These are phyloP conservation scores for Micractinium sp. DNA, from an alignment of 139 green algal species.

Conservation along the genomic window DNA sequence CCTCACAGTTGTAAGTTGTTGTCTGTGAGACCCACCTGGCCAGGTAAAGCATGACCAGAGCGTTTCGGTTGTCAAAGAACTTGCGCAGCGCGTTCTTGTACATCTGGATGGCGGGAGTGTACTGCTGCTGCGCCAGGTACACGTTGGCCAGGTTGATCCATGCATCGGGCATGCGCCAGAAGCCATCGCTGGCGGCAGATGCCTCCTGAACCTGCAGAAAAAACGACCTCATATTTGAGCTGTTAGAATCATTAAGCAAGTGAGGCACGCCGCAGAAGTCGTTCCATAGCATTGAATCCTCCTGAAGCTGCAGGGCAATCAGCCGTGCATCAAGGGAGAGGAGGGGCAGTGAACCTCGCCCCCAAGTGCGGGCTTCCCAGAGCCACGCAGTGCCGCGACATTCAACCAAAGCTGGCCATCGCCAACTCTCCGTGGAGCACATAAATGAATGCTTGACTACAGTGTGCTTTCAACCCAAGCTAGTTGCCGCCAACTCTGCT, in stretches of 20 bases:
- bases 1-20: too few species aligned
- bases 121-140: conserved; percentile 68
- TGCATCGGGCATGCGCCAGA: conserved; percentile 71
- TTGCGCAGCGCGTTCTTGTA: conserved; percentile 72
- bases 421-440: background rate
- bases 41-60: conserved; percentile 54
- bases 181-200: conserved; percentile 51
- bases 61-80: conserved; percentile 59
- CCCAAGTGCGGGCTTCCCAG: too few species aligned
- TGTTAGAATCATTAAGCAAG: too few species aligned
- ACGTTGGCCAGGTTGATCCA: conserved; percentile 79
- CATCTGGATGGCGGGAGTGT: conserved; percentile 65
- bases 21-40: conserved; percentile 3
- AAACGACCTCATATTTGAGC: too few species aligned
- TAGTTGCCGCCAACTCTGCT: background rate
- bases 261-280: too few species aligned
- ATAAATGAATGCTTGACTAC: too few species aligned
- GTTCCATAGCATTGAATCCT: too few species aligned
- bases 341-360: too few species aligned
- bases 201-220: conserved; percentile 73
- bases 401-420: background rate
- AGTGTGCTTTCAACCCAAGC: background rate
- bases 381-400: background rate
- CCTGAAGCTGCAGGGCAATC: too few species aligned
- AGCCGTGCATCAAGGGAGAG: too few species aligned